A percentile compares a stretch with the other conserved stretches of the same genome.
phyloP scores from a whole-genome alignment of 257 asterid genomes.

The Solanum appendiculatum region DNA sequence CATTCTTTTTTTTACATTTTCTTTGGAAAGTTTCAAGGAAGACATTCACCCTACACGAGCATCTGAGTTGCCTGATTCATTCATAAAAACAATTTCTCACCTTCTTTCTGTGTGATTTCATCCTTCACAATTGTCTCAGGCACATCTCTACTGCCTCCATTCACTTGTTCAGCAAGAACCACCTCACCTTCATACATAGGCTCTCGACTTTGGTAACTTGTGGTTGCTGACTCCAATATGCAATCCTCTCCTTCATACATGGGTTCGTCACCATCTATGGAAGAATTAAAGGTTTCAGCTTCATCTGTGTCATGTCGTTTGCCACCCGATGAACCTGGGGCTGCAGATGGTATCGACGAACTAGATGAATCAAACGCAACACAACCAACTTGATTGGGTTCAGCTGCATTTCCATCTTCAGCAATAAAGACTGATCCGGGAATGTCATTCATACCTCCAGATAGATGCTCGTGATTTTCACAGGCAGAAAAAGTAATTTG shows the following conservation, averaged over 20 bases:
- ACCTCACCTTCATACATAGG: conserved; percentile 97
- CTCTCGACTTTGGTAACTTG: conserved; percentile 42
- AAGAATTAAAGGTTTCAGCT: conserved; percentile 30
- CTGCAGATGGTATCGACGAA: conserved; percentile 21
- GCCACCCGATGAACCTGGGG: conserved; percentile 28
- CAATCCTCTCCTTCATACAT: conserved; percentile 91
- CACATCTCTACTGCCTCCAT: conserved; percentile 18
- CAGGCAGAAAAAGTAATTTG: conserved; percentile 18
- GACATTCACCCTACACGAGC: background rate
- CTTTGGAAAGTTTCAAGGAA: background rate
- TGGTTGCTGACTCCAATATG: conserved; percentile 54
- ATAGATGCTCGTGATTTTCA: conserved; percentile 14
- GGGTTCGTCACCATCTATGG: conserved; percentile 51
- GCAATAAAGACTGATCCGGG: conserved; percentile 17
- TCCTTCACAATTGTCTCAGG: conserved; percentile 23
- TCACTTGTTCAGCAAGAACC: conserved; percentile 71
- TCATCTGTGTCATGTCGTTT: conserved; percentile 20
- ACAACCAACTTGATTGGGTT: conserved; percentile 19
- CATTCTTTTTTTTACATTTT: background rate
- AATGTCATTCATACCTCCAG: conserved; percentile 15
- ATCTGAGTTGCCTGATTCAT: background rate
- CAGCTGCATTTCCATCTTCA: conserved; percentile 19
- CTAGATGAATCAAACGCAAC: conserved; percentile 23
- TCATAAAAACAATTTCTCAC: conserved; percentile 27
- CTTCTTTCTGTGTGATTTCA: conserved; percentile 50